Evolutionary conservation across 202 grass and related monocot species (phyloP).

Genomic region (Brachypodium distachyon): DNA sequence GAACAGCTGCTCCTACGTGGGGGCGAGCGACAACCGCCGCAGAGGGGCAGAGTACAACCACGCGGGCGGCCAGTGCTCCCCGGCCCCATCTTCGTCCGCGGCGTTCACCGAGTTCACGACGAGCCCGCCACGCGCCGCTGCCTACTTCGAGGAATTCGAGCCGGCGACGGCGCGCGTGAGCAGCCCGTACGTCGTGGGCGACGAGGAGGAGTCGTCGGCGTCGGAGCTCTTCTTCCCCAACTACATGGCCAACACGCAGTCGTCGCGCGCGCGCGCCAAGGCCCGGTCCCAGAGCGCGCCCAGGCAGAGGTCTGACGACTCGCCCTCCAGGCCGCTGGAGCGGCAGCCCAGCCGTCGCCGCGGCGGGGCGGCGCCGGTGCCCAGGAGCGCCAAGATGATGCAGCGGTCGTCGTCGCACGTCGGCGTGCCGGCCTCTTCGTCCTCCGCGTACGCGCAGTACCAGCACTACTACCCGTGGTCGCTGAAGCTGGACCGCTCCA

Average conservation of each 20-base stretch:
- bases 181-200: constrained; percentile 25
- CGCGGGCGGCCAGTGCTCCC: constrained; percentile 41
- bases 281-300: constrained; percentile 75
- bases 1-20: constrained; percentile 54
- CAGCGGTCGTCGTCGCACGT: constrained; percentile 79
- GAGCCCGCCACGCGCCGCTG: constrained; percentile 35
- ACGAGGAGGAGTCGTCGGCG: background rate
- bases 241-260: constrained; percentile 89
- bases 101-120: constrained; percentile 25
- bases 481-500: constrained; percentile 58
- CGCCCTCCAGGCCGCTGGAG: constrained; percentile 26
- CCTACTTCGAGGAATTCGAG: constrained; percentile 57
- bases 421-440: constrained; percentile 31
- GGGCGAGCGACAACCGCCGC: constrained; percentile 10
- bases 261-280: constrained; percentile 84
- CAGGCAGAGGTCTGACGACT: constrained; percentile 44
- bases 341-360: constrained; percentile 53
- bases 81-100: constrained; percentile 38
- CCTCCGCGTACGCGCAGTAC: constrained; percentile 17
- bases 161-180: constrained; percentile 39
- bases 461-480: constrained; percentile 44
- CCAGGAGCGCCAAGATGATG: constrained; percentile 52
- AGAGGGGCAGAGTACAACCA: constrained; percentile 40
- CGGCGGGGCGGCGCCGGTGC: background rate
- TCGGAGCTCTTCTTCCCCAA: constrained; percentile 48